Evolutionary conservation across 176 grass and related monocot genomes (phyloP), one percentile per base, ranked within the genome.

Genomic region (Triticum dicoccoides): DNA sequence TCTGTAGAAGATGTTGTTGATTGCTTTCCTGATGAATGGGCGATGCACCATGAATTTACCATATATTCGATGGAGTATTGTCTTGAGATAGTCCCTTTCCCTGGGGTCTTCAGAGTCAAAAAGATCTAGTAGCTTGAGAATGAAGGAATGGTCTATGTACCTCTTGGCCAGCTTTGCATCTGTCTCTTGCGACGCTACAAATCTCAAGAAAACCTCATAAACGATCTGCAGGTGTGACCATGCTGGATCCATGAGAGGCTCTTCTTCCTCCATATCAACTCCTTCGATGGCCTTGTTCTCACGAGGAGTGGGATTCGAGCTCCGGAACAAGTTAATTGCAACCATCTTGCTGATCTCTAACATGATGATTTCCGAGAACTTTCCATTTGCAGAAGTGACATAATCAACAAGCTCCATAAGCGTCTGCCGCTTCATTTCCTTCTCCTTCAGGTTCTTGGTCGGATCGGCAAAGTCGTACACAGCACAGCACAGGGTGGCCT

Each of bases 41-140:
- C 96, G 96, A 73, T 98, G 93, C 38, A 98, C 93, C 96, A 98
- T 98, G 80, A 98, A 98, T 94, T 95, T 98, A 38, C 96, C 96
- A 87, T 98, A 98, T 89, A 98, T 95, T 15, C 96, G 86, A 61
- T 98, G 96, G 20, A 98, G 96, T 86, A 95, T 98, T 0, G 93
- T 94, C 90, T 98, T 98, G 11, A 98, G 65, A 80, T 98, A 98
- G 54, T 98, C 96, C 81, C 96, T 98, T 76, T 98, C 96, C 88
- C 96, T 94, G n/a, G 90, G 90, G 59, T 98, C 96, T 66, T 98
- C 96, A 1, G 96, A 98, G 73, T 98, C 96, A 84, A 98, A 98
- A 82, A 98, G 94, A 83, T 98, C 93, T 49, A 98, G 76, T 17
- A 98, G 61, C 89, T 71, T 95, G 88, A 98, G 90, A 87, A 98